These are phyloP conservation scores for Aristolochia fimbriata DNA, from an alignment of 164 flowering plant species.

Conservation along the genomic window DNA sequence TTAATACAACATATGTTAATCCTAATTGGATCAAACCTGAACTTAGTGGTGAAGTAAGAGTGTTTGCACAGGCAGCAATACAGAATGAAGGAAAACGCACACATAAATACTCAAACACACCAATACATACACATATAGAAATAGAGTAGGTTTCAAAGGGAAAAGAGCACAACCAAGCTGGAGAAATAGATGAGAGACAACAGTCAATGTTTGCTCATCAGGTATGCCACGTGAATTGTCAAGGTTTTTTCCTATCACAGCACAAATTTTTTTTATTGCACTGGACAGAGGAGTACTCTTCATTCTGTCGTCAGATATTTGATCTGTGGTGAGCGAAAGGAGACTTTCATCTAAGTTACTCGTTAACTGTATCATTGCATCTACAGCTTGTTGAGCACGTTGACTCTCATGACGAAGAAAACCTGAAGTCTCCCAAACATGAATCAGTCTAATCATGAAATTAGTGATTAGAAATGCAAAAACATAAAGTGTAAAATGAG, in stretches of 20 bases:
- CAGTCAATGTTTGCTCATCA: conserved; percentile 39
- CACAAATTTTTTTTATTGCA: conserved; percentile 36
- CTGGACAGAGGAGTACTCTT: conserved; percentile 16
- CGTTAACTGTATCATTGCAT: conserved; percentile 43
- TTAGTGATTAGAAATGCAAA: not conserved
- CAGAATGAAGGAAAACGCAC: not conserved
- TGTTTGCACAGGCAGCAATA: no score
- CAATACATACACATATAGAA: not conserved
- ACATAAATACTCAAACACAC: not conserved
- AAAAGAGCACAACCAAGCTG: conserved; percentile 43
- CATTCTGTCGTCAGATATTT: conserved; percentile 15
- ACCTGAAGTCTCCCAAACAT: conserved; percentile 24
- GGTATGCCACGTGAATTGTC: conserved; percentile 24
- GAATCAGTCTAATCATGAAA: not conserved
- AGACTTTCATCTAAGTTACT: conserved; percentile 20
- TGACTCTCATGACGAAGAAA: conserved; percentile 31
- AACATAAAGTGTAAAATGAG: not conserved
- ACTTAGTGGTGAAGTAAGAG: not conserved
- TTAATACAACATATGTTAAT: no score
- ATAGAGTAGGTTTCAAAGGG: not conserved
- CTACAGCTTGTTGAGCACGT: conserved; percentile 42
- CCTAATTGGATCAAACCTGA: not conserved
- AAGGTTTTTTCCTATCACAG: conserved; percentile 29
- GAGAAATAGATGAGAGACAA: conserved; percentile 43
- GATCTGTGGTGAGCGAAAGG: conserved; percentile 8